Conservation (phyloP, 371 early-diverging fungal genomes). For the Dichotomocladium elegans region DNA sequence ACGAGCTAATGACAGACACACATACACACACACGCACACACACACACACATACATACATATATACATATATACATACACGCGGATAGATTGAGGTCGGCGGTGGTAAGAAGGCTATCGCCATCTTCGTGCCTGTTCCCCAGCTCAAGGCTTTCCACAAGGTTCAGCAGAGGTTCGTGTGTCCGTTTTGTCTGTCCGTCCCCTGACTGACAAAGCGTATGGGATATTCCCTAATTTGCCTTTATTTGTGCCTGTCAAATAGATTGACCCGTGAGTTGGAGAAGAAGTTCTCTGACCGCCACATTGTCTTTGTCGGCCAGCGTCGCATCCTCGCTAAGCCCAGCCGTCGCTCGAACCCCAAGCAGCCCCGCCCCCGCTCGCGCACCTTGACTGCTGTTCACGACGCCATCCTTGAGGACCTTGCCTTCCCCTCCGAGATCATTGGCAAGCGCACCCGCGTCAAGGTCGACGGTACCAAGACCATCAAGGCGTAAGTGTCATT, state of each 20-base stretch:
- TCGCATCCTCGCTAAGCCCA: constrained; percentile 91
- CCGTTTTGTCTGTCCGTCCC: constrained; percentile 83
- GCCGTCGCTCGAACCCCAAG: constrained; percentile 80
- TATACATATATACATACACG: constrained; percentile 86
- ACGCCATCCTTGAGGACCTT: constrained; percentile 93
- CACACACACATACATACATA: constrained; percentile 94
- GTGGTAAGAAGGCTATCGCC: constrained; percentile 94
- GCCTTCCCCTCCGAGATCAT: constrained; percentile 97
- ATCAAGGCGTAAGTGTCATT: constrained; percentile 79
- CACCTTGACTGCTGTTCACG: constrained; percentile 95
- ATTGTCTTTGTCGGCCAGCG: constrained; percentile 91
- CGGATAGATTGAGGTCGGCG: constrained; percentile 85
- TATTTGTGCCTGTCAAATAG: constrained; percentile 10
- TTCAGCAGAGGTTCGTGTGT: constrained; percentile 69
- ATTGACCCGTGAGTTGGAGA: constrained; percentile 97
- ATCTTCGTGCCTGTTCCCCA: constrained; percentile 96
- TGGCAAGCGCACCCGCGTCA: constrained; percentile 94
- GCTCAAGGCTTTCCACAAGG: constrained; percentile 91
- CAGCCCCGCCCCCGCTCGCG: constrained; percentile 94
- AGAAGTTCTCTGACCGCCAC: constrained; percentile 99
- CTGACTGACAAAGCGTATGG: constrained; percentile 25
- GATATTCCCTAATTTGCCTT: constrained; percentile 78
- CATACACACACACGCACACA: constrained; percentile 84
- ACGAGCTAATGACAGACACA: constrained; percentile 35
- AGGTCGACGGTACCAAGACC: constrained; percentile 90